phyloP scores from a whole-genome alignment of 164 flowering plant species.

The Vitis cinerea region DNA sequence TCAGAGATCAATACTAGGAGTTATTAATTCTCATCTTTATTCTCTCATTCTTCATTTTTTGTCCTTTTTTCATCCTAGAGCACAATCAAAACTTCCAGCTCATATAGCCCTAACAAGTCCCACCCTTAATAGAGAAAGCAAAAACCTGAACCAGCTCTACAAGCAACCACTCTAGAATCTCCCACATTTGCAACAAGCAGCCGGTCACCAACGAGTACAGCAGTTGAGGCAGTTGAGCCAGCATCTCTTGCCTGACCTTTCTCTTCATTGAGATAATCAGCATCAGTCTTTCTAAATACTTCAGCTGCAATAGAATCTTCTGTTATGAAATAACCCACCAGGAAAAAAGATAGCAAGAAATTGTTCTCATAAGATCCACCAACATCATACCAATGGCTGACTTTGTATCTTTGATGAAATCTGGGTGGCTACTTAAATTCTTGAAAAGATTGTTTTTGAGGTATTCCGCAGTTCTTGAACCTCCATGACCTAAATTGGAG shows the following conservation, averaged over 20 bases:
- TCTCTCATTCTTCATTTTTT: not conserved
- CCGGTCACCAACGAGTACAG: slow-evolving; percentile 52
- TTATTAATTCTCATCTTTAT: not conserved
- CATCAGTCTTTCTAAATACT: slow-evolving; percentile 66
- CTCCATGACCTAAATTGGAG: slow-evolving; percentile 71
- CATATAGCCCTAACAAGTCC: slow-evolving; percentile 8
- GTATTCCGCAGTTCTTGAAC: slow-evolving; percentile 73
- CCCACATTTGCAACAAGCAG: slow-evolving; percentile 87
- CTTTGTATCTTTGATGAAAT: slow-evolving; percentile 66
- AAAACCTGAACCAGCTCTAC: slow-evolving; percentile 71
- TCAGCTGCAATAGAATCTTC: slow-evolving; percentile 49
- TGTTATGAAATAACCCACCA: not conserved
- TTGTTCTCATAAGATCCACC: not conserved
- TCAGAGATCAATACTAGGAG: not conserved
- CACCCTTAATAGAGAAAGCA: slow-evolving; percentile 17
- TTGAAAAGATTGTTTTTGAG: slow-evolving; percentile 73
- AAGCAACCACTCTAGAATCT: slow-evolving; percentile 81
- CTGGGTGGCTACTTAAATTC: slow-evolving; percentile 67
- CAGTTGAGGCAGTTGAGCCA: slow-evolving; percentile 88
- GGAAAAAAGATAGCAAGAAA: not conserved
- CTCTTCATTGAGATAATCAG: slow-evolving; percentile 62
- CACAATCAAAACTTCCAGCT: not conserved
- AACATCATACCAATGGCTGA: slow-evolving; percentile 67
- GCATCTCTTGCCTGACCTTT: slow-evolving; percentile 69
- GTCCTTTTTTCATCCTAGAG: not conserved